Percentiles rank a stretch among this genome's conserved stretches.
Conservation (phyloP, 2,329 filamentous ascomycete species). For the Thyridium curvatum region DNA sequence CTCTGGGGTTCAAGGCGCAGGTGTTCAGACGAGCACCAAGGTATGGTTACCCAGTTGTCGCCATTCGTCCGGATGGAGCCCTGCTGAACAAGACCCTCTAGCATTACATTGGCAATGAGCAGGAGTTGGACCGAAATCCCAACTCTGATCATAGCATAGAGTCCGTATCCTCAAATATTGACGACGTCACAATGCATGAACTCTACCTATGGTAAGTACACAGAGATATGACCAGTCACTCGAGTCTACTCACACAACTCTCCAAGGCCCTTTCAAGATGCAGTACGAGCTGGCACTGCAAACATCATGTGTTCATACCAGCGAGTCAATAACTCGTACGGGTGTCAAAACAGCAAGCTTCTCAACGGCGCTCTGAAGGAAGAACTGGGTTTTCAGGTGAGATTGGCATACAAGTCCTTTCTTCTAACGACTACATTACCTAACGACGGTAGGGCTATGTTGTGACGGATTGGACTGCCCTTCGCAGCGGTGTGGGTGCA, state of each 20-base stretch:
- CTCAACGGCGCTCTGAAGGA: slow-evolving; percentile 59
- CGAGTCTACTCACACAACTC: slow-evolving; percentile 34
- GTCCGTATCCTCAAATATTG: slow-evolving; percentile 31
- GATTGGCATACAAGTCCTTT: slow-evolving; percentile 53
- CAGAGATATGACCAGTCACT: too few relatives aligned
- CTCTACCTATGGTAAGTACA: slow-evolving; percentile 44
- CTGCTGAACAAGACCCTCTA: slow-evolving; percentile 24
- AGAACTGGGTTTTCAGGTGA: slow-evolving; percentile 44
- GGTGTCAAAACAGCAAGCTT: slow-evolving; percentile 59
- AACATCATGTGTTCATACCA: slow-evolving; percentile 59
- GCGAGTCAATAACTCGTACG: slow-evolving; percentile 63
- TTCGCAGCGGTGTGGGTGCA: slow-evolving; percentile 55
- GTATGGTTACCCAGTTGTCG: slow-evolving; percentile 31
- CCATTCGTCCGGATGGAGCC: too few relatives aligned
- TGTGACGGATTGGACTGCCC: slow-evolving; percentile 61
- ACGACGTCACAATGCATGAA: slow-evolving; percentile 36
- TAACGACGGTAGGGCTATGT: slow-evolving; percentile 45
- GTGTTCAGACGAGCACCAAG: slow-evolving; percentile 62
- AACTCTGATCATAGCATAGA: slow-evolving; percentile 35
- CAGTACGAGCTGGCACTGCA: slow-evolving; percentile 52
- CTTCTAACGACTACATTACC: slow-evolving; percentile 19
- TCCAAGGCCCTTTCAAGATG: slow-evolving; percentile 33
- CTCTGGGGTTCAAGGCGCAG: slow-evolving; percentile 60
- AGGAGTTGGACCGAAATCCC: slow-evolving; percentile 47
- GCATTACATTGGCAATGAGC: slow-evolving; percentile 55